A percentile compares a stretch with the other conserved stretches of the same genome.
These are phyloP conservation scores for Pseudogymnoascus sp. DNA, from an alignment of 2,329 filamentous ascomycete species.

Conservation along the genomic window DNA sequence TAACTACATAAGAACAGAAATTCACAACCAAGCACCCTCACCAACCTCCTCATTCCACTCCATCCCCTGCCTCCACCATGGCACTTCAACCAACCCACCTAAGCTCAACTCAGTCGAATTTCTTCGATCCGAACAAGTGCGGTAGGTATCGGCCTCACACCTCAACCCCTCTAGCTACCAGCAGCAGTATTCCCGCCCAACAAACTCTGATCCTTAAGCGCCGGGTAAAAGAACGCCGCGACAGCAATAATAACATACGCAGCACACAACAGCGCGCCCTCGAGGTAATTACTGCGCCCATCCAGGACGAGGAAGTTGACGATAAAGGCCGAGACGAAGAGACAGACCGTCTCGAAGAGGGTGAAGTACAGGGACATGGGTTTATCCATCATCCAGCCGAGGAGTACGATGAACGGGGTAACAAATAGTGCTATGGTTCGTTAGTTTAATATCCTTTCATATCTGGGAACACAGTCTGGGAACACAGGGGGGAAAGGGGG, in stretches of 20 bases:
- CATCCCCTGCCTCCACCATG: neutral
- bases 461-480: too few species aligned
- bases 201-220: slow-evolving; percentile 38
- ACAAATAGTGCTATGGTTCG: slow-evolving; percentile 56
- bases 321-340: slow-evolving; percentile 77
- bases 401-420: slow-evolving; percentile 60
- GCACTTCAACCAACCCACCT: neutral
- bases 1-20: neutral
- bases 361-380: slow-evolving; percentile 80
- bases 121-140: too few species aligned
- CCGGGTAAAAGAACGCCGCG: slow-evolving; percentile 59
- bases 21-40: neutral
- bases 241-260: slow-evolving; percentile 61
- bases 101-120: neutral
- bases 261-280: slow-evolving; percentile 61
- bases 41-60: neutral
- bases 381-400: slow-evolving; percentile 60
- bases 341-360: slow-evolving; percentile 77
- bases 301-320: slow-evolving; percentile 84
- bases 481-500: too few species aligned
- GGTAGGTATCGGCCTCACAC: too few species aligned
- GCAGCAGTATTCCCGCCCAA: slow-evolving; percentile 26
- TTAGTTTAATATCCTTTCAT: too few species aligned
- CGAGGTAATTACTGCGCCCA: slow-evolving; percentile 78
- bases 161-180: slow-evolving; percentile 15